These are phyloP conservation scores for Penicillium atrosanguineum DNA, from an alignment of 495 filamentous ascomycete genomes.

Conservation along the genomic window DNA sequence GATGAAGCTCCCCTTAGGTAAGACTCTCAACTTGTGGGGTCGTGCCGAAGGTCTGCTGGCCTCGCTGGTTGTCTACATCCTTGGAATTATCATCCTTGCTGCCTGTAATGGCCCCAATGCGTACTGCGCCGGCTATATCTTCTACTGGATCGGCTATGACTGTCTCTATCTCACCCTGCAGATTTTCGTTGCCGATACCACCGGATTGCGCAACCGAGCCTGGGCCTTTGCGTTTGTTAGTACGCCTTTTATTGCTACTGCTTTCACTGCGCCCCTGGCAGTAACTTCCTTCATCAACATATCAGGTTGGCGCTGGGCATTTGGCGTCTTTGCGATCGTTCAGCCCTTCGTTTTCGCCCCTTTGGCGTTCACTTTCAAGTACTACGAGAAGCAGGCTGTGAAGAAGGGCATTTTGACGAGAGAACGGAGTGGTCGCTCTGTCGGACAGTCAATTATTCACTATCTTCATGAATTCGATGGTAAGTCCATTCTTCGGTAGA, in stretches of 20 bases:
- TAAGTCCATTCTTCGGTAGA: slow-evolving; percentile 19
- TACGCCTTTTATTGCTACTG: slow-evolving; percentile 57
- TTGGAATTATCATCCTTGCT: slow-evolving; percentile 49
- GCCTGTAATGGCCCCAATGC: slow-evolving; percentile 41
- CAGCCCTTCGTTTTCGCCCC: slow-evolving; percentile 51
- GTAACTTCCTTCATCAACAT: slow-evolving; percentile 44
- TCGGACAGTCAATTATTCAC: slow-evolving; percentile 44
- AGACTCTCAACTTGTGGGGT: slow-evolving; percentile 67
- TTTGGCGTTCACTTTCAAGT: slow-evolving; percentile 47
- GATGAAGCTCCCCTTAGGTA: slow-evolving; percentile 62
- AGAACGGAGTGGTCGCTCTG: slow-evolving; percentile 42
- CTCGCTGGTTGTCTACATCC: slow-evolving; percentile 30
- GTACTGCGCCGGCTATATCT: slow-evolving; percentile 49
- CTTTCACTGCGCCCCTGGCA: slow-evolving; percentile 33
- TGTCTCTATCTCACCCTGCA: slow-evolving; percentile 54
- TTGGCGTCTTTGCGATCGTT: slow-evolving; percentile 59
- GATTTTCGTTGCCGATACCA: slow-evolving; percentile 66
- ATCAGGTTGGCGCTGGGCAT: slow-evolving; percentile 61
- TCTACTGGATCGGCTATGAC: slow-evolving; percentile 58
- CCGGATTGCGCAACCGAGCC: slow-evolving; percentile 57
- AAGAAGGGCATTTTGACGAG: slow-evolving; percentile 33
- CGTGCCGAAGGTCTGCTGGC: slow-evolving; percentile 51
- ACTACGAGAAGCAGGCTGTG: slow-evolving; percentile 58
- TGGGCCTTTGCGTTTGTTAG: slow-evolving; percentile 57
- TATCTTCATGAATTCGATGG: slow-evolving; percentile 62